A percentile compares a stretch with the other conserved stretches of the same genome.
These are phyloP conservation scores for Coemansia sp. DNA, from an alignment of 192 early-diverging fungal species.

Conservation along the genomic window DNA sequence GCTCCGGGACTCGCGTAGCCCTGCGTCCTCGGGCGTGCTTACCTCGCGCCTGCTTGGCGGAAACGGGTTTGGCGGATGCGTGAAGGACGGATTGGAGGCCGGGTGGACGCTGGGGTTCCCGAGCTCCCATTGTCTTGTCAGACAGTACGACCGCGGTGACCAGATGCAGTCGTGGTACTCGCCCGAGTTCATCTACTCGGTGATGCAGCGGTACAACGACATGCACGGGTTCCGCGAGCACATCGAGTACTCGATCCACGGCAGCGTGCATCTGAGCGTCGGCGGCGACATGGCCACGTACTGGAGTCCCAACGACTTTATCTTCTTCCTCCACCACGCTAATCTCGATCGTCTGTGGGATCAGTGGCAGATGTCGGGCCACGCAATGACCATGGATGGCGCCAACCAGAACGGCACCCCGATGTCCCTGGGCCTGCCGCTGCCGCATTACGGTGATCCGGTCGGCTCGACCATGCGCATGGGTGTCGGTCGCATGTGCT, in stretches of 20 bases:
- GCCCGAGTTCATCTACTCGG: constrained; percentile 48
- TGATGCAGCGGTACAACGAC: constrained; percentile 46
- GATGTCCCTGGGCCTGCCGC: constrained; percentile 22
- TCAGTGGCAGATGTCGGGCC: constrained; percentile 58
- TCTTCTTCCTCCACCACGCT: constrained; percentile 66
- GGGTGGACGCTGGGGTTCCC: constrained; percentile 48
- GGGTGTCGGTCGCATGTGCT: constrained; percentile 51
- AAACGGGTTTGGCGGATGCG: constrained; percentile 48
- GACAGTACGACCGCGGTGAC: constrained; percentile 34
- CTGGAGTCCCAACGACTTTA: constrained; percentile 59
- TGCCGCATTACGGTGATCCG: constrained; percentile 44
- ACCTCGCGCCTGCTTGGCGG: constrained; percentile 36
- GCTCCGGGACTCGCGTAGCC: constrained; percentile 54
- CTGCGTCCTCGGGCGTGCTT: constrained; percentile 46
- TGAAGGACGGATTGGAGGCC: constrained; percentile 37
- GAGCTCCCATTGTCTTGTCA: constrained; percentile 39
- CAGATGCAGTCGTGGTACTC: constrained; percentile 51
- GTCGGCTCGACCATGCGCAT: constrained; percentile 41
- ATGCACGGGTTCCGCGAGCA: constrained; percentile 52
- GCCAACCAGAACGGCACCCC: constrained; percentile 24
- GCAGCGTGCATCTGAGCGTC: constrained; percentile 54
- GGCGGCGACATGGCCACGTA: constrained; percentile 57
- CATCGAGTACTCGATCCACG: constrained; percentile 53
- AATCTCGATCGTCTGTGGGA: constrained; percentile 62
- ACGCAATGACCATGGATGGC: constrained; percentile 43